phyloP scores from a whole-genome alignment of 108 stramenopile genomes.

The Mediolabrus comicus region DNA sequence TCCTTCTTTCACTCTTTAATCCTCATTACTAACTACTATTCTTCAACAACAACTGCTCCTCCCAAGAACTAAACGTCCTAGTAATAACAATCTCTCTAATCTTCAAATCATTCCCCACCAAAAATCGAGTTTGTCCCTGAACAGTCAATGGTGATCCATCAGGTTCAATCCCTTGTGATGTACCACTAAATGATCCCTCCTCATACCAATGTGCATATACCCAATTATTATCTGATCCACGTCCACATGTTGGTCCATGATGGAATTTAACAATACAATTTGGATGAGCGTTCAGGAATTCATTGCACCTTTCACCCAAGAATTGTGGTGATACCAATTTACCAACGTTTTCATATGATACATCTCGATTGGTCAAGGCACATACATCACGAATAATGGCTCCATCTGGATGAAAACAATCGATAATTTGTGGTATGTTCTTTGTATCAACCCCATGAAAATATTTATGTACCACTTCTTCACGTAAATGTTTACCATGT shows the following conservation, averaged over 20 bases:
- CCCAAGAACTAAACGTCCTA: slow-evolving; percentile 62
- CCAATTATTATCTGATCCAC: slow-evolving; percentile 44
- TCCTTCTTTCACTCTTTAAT: no score
- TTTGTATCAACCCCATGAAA: slow-evolving; percentile 60
- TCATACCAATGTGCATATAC: slow-evolving; percentile 76
- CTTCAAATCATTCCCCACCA: slow-evolving; percentile 45
- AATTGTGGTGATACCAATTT: slow-evolving; percentile 30
- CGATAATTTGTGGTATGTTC: slow-evolving; percentile 38
- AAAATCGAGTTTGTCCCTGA: slow-evolving; percentile 68
- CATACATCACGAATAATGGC: slow-evolving; percentile 67
- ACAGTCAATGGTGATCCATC: slow-evolving; percentile 44
- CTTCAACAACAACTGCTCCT: slow-evolving; percentile 26
- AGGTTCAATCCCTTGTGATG: slow-evolving; percentile 46
- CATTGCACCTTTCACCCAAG: slow-evolving; percentile 59
- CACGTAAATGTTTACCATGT: slow-evolving; percentile 29
- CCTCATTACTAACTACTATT: not conserved
- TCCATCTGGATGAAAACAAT: slow-evolving; percentile 45
- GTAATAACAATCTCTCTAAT: slow-evolving; percentile 64
- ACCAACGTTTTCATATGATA: not conserved
- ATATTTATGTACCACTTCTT: slow-evolving; percentile 49
- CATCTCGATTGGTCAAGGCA: slow-evolving; percentile 22
- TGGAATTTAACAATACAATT: slow-evolving; percentile 54
- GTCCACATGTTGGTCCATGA: slow-evolving; percentile 41
- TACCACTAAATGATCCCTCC: slow-evolving; percentile 54
- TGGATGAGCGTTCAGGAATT: slow-evolving; percentile 66